phyloP scores from a whole-genome alignment of 2,329 filamentous ascomycete species.

The Pestalotiopsis fici region DNA sequence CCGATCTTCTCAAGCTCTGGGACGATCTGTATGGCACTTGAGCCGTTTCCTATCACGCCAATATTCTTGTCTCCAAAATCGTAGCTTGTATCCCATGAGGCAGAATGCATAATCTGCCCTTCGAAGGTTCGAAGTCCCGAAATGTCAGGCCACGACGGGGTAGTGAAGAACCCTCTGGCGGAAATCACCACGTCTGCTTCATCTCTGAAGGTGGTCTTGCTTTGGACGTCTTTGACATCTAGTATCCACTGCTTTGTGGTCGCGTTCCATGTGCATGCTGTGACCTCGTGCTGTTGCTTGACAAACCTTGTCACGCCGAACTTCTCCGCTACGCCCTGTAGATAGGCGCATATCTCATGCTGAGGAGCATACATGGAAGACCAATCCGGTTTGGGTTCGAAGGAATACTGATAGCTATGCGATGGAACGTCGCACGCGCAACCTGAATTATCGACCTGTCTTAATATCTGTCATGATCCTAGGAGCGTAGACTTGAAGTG shows the following conservation, averaged over 20 bases:
- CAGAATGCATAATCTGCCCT: constrained; percentile 47
- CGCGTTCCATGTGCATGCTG: constrained; percentile 41
- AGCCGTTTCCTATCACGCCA: constrained; percentile 52
- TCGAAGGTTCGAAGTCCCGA: constrained; percentile 40
- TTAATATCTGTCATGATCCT: background rate
- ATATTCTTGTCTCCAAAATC: constrained; percentile 49
- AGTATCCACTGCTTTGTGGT: constrained; percentile 40
- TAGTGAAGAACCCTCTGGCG: constrained; percentile 43
- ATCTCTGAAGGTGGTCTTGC: constrained; percentile 38
- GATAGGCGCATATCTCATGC: constrained; percentile 50
- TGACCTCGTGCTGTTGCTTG: constrained; percentile 41
- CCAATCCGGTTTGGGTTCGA: constrained; percentile 57
- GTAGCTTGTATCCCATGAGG: constrained; percentile 44
- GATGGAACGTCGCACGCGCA: constrained; percentile 36
- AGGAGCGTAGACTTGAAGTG: background rate
- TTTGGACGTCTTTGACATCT: constrained; percentile 31
- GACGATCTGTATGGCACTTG: constrained; percentile 54
- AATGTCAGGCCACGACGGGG: constrained; percentile 44
- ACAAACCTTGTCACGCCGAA: constrained; percentile 49
- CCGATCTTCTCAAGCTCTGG: constrained; percentile 46
- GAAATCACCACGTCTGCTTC: constrained; percentile 39
- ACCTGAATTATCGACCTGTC: constrained; percentile 14
- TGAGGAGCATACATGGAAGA: constrained; percentile 50
- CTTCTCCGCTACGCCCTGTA: constrained; percentile 45
- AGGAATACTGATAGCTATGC: constrained; percentile 58